Evolutionary conservation across 257 asterid species (phyloP), one percentile per base, ranked within the genome.

Genomic region (Nicotiana tomentosiformis): DNA sequence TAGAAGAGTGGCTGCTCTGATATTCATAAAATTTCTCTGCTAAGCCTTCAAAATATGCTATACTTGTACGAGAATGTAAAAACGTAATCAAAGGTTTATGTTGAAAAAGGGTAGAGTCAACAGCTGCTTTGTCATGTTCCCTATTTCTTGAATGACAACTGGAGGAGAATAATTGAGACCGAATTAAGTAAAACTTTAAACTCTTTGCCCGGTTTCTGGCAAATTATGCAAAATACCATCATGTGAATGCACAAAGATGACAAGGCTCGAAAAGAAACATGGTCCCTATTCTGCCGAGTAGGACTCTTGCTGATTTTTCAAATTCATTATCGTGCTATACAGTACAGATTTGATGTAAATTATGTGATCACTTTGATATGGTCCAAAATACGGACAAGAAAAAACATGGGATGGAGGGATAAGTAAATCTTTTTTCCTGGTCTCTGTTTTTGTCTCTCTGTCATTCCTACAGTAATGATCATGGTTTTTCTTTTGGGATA

Each of bases 371-470:
- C 58, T 53, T 53, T 12, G 51, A 53, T 11, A 53, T 53, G 58
- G 58, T 53, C 58, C 58, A 53, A 53, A 53, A 12, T 53, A 53
- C 17, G 61, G 20, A 72, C 78, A 11, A 20, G 79, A 46, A 37
- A 46, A 72, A 57, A 74, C 62, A 46, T 23, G 62, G 80, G 39
- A 74, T 74, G 80, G 80, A 23, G 62, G 62, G 62, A 49, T 74
- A 49, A 74, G 20, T 26, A 30, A 20, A 74, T 49, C 79, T 74
- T 74, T 23, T 20, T 49, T 26, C 39, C 15, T 74, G 37, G 80
- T 74, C 43, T 74, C 61, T 74, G 79, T 49, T 49, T 49, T 49
- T 74, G 23, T 74, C 78, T 70, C 20, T 70, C 7, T 23, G 79
- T 49, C 80, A 14, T 23, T 49, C 62, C 62, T 49, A 26, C 39